Evolutionary conservation across 345 rosid species (phyloP), one percentile per base, ranked within the genome.

Genomic region (Trapa bicornis): DNA sequence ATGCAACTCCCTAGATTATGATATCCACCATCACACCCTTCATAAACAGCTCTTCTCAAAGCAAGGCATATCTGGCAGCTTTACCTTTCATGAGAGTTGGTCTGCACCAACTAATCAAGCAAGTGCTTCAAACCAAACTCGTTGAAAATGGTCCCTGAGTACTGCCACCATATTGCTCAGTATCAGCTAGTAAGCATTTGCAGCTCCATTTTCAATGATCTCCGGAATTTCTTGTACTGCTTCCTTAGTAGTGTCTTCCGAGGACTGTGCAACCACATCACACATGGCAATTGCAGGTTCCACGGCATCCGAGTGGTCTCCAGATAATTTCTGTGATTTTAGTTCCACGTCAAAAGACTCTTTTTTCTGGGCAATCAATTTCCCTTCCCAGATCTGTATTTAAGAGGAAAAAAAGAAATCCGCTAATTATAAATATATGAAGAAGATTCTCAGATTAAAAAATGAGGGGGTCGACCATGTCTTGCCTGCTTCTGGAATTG

Each of bases 401-500:
- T 22, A 9, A 47, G 41, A 64, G 22, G 14, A 8, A 64, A 36
- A 39, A n/a, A 68, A 7, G 14, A 50, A 47, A 8, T 9, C 15
- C 35, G 6, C 17, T 10, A n/a, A 22, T n/a, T 7, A 58, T 1
- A 11, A 47, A 17, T 37, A 2, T 7, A 4, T 45, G 13, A 45
- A 29, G 48, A 7, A 45, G 48, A 7, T 45, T 45, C 48, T 7
- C 48, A 45, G 48, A 45, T 45, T 12, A 6, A 45, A 45, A 45
- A 3, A 8, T 1, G 2, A 3, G 43, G 43, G 48, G 5, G 5
- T 8, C 22, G 15, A 9, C 32, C 61, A 67, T 11, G 37, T 47
- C 57, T 54, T 73, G 68, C 76, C 76, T 68, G 81, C 52, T 67
- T 70, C 72, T 65, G 50, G 53, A 69, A 47, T 61, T 36, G 76